Base-by-base conservation (phyloP, 1,284 basidiomycete genomes). In the Puccinia novopanici region DNA sequence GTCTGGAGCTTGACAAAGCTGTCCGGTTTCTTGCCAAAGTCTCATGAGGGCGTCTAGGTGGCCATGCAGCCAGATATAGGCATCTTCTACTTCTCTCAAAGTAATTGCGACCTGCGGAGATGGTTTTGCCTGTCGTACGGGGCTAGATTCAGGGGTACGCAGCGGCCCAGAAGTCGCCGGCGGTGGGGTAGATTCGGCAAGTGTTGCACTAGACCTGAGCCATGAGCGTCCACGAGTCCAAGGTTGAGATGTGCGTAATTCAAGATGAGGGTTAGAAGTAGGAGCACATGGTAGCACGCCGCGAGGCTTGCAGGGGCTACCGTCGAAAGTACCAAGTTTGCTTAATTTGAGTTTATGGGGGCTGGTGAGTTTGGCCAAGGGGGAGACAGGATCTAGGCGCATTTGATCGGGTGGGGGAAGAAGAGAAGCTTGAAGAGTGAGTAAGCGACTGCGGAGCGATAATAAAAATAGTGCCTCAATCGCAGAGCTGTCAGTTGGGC, bases 31-130 rank as follows among this genome's bases (percentile, higher is more conserved):
- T 54, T 70, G 30, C 76, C 76, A 78, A 61, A 71, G 54, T 22
- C 45, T 55, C 9, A 55, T 0, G 17, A 78, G 65, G 37, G 54
- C 52, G 24, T 52, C 63, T 2, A 78, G 54, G 61, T 78, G 48
- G 30, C 59, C 50, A 61, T 78, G 67, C 24, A 78, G n/a, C n/a
- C 52, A 78, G 27, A 78, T 57, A 30, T 78, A 78, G 12, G 76
- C 65, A 27, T 78, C 76, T 70, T 78, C 76, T 17, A 78, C 76
- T 30, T 78, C 76, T 71, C 76, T 78, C n/a, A 78, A 67, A 5
- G 76, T 78, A 30, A 78, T 78, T 1, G 67, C 54, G 22, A 70
- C 65, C 50, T 50, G 34, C 9, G 76, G 67, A 27, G 71, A 45
- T 10, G 63, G 22, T n/a, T 71, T 54, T 37, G 48, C 37, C n/a